A percentile compares a stretch with the other conserved stretches of the same genome.
These are phyloP conservation scores for Crithidia brevicula DNA, from an alignment of 208 protist genomes.

Conservation along the genomic window DNA sequence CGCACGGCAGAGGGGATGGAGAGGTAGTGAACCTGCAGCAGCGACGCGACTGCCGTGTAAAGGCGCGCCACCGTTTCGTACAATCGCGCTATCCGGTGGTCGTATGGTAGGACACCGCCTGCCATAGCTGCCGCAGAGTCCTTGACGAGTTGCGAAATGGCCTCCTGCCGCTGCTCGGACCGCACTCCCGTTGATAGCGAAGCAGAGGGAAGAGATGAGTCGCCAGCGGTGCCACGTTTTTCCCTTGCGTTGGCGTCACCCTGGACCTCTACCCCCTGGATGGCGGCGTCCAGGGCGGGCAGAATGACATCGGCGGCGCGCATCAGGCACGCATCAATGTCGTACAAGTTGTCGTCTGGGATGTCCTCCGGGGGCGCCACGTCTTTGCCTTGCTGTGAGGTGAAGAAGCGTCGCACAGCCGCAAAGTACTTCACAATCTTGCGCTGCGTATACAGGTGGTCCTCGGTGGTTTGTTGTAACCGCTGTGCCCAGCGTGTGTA, in stretches of 20 bases:
- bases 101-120: constrained; percentile 51
- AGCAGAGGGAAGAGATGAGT: background rate
- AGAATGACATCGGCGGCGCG: constrained; percentile 75
- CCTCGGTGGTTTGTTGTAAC: constrained; percentile 74
- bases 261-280: constrained; percentile 29
- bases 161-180: constrained; percentile 29
- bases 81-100: constrained; percentile 71
- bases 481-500: constrained; percentile 81
- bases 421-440: constrained; percentile 87
- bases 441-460: constrained; percentile 83
- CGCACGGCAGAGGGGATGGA: constrained; percentile 48
- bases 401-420: constrained; percentile 73
- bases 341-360: constrained; percentile 74
- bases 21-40: constrained; percentile 82
- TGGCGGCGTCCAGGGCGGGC: constrained; percentile 65
- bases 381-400: constrained; percentile 14
- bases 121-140: constrained; percentile 21
- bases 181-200: background rate
- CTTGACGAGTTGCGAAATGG: constrained; percentile 35
- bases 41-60: constrained; percentile 63
- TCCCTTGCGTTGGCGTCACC: background rate
- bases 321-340: constrained; percentile 83
- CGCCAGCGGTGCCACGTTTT: background rate
- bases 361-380: constrained; percentile 14
- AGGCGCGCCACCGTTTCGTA: constrained; percentile 71